Evolutionary conservation across 495 filamentous ascomycete genomes (phyloP), one percentile per base, ranked within the genome.

Genomic region (Aspergillus asperescens): DNA sequence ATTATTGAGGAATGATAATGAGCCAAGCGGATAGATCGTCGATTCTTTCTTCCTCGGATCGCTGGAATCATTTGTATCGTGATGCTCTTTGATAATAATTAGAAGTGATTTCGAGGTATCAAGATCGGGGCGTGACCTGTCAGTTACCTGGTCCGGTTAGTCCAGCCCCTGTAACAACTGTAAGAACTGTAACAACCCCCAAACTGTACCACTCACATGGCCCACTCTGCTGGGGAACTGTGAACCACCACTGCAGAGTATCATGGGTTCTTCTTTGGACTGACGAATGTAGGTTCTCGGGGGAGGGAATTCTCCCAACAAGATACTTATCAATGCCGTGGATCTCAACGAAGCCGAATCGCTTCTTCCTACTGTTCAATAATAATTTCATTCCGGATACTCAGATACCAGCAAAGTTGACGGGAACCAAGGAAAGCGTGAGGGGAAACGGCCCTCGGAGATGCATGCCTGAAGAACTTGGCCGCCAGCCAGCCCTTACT

Each of bases 381-480:
- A n/a, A n/a, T n/a, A n/a, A n/a, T n/a, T n/a, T n/a, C n/a, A n/a
- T n/a, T n/a, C n/a, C n/a, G n/a, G n/a, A n/a, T n/a, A n/a, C n/a
- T 28, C 25, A 28, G 23, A 48, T 13, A 16, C 47, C 32, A 34
- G 39, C n/a, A 16, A 2, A 35, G 25, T 38, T 5, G 16, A 4
- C n/a, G 3, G 13, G 42, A 45, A 12, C n/a, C 9, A 35, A 28
- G 38, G 24, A 16, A 40, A 22, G 16, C 46, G 29, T 35, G 48
- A 43, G 10, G 24, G 35, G 34, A 22, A 23, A 29, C 16, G 13
- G 18, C n/a, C n/a, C 6, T 46, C 22, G n/a, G 39, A 40, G 13
- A n/a, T n/a, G 32, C 5, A 37, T 48, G 44, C 41, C 50, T 58
- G 56, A 58, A 54, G 56, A 58, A 58, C 51, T 51, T 54, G 47